Evolutionary conservation across 768 basidiomycete genomes (phyloP), one percentile per base, ranked within the genome.

Genomic region (Mycena maculata): DNA sequence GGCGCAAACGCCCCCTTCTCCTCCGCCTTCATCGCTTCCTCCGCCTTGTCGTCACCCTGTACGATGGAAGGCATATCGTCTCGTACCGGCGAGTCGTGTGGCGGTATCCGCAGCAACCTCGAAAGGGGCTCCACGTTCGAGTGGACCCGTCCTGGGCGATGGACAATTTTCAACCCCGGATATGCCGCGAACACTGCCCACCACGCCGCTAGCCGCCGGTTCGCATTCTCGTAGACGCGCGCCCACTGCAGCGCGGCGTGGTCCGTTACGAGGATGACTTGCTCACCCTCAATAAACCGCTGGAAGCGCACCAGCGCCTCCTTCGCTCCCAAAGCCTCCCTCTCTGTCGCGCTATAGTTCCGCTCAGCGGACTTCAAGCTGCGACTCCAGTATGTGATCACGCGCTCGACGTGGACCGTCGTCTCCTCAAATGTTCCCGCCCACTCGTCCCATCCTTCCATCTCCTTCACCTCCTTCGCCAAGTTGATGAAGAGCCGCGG

Each of bases 211-310:
- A 36, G 33, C 13, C 33, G 33, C 8, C 33, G 23, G 25, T 49
- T 49, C 25, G 47, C 47, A 11, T 49, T 49, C 47, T 49, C 47
- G 11, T 49, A 49, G 2, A 49, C 47, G 2, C 47, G 47, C 5
- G 47, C 47, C 47, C 47, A 49, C 25, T 49, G 47, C 47, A 49
- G 47, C 47, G 47, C 47, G 10, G 47, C 47, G 23, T 49, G 47
- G 25, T 49, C 47, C 10, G 47, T 49, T 4, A 49, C 47, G 9
- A 49, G 47, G 25, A 49, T 49, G 18, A 49, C 57, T 3, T 8
- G 44, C 48, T 45, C 57, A 58, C 44, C 47, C 25, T 49, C 33
- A 36, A 36, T 36, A 36, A 36, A 36, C 33, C 8, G 33, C 13
- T 36, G 33, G 33, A 36, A 36, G 33, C 13, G 33, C 33, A 36